phyloP scores from a whole-genome alignment of 164 flowering plant genomes.

The Dillenia turbinata region DNA sequence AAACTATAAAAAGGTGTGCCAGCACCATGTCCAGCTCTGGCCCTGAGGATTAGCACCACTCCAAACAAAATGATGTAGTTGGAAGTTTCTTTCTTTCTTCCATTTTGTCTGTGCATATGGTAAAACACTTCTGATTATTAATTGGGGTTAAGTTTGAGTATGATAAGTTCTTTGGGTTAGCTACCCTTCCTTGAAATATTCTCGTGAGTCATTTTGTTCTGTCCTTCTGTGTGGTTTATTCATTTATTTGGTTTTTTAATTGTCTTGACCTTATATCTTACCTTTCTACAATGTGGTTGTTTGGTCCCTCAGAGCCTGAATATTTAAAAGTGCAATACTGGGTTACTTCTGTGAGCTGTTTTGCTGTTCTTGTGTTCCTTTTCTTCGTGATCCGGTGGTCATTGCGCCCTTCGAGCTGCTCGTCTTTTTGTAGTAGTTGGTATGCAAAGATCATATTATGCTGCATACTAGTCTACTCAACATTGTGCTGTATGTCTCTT shows the following conservation, averaged over 20 bases:
- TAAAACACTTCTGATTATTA: neutral
- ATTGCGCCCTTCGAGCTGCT: slow-evolving; percentile 1
- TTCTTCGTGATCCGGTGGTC: slow-evolving; percentile 16
- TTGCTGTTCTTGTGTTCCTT: slow-evolving; percentile 59
- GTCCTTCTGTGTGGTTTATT: neutral
- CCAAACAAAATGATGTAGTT: too few relatives aligned
- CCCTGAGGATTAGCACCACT: too few relatives aligned
- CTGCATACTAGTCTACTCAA: slow-evolving; percentile 27
- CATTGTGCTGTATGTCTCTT: slow-evolving; percentile 39
- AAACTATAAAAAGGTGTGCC: too few relatives aligned
- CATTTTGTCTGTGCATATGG: neutral
- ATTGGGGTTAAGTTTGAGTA: neutral
- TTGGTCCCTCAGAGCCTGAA: slow-evolving; percentile 48
- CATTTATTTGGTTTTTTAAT: neutral
- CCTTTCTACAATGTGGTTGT: slow-evolving; percentile 8
- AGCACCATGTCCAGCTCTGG: too few relatives aligned
- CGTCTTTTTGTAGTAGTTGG: slow-evolving; percentile 12
- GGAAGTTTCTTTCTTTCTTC: too few relatives aligned
- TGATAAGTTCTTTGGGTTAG: too few relatives aligned
- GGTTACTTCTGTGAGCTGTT: slow-evolving; percentile 59
- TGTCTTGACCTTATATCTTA: neutral
- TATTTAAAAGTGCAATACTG: slow-evolving; percentile 70
- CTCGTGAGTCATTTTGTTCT: neutral
- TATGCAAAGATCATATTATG: slow-evolving; percentile 21
- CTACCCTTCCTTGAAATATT: neutral